Base-by-base conservation (phyloP, 2,329 filamentous ascomycete species). In the Corinectria fuckeliana region DNA sequence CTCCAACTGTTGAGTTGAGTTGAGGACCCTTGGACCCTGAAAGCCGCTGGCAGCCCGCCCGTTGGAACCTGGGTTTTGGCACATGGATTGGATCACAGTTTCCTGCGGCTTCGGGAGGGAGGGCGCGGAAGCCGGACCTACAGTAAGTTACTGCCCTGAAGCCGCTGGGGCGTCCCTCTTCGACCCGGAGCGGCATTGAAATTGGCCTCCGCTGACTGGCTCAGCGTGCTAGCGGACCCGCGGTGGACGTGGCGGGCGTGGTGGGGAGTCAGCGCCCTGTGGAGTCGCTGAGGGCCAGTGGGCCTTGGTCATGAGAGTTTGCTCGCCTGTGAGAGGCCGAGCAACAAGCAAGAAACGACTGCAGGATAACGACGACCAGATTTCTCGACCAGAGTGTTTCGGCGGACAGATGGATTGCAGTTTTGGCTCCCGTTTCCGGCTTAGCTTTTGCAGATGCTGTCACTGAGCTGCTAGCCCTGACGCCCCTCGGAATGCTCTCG, bases 251-350 rank as follows among this genome's bases (percentile, higher is more conserved):
- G n/a, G n/a, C n/a, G n/a, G 59, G 57, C 50, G 25, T 20, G 42
- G 64, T 54, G 62, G 65, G 66, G 67, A 36, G 54, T 47, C 56
- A 53, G 54, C 56, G 58, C 51, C 44, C 52, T 55, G 65, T 62
- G 66, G 62, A 58, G 54, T 30, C 23, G 26, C 57, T 62, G 67
- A 64, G 57, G 57, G 49, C 41, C 56, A 34, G 66, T 63, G 64
- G 65, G 16, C 25, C 51, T 68, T 69, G 57, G 68, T 70, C 68
- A 70, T 69, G 51, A 41, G 25, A 49, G 65, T 67, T 69, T 58
- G 44, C 56, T 56, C 34, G 18, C 34, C 14, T 61, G 38, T 69
- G 50, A 70, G 66, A 70, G 68, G 68, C 38, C 36, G 36, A 39
- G 28, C 18, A n/a, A 55, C 16, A 18, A 25, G 14, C 36, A 11